Base-by-base conservation (phyloP, 345 rosid genomes). In the Murraya koenigii region DNA sequence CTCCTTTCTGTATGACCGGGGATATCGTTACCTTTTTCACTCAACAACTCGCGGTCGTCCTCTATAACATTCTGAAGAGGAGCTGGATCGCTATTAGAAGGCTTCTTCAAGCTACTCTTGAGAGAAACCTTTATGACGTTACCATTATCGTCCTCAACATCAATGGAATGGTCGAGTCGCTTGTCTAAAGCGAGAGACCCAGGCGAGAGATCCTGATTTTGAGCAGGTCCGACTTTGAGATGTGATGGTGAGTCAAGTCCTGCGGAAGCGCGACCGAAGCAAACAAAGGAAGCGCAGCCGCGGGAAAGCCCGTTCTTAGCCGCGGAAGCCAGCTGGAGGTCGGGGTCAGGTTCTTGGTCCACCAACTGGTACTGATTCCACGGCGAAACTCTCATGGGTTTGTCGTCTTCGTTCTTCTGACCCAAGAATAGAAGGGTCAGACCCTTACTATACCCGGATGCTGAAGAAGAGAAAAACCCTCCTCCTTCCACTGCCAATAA, bases 401-500 rank as follows among this genome's bases (percentile, higher is more conserved):
- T 89, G 76, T 89, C 93, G 76, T 89, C 93, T 77, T 91, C 97
- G 73, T 87, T 86, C 85, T 85, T 91, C 78, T 90, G 92, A 83
- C 97, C 93, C 85, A 94, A 84, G 77, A 96, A 84, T 75, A 96
- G 97, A 85, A 96, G 97, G 88, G 97, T 80, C 80, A 96, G 75
- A 36, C 97, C 97, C 80, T 90, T 92, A 71, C 94, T 94, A 91
- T 90, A 91, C 87, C 99, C 97, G 75, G 95, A 92, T 71, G 97
- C 96, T 68, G 99, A 94, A 84, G 98, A 87, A 88, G 97, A 94
- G 93, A 96, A 96, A 85, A 96, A 94, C 62, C 97, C 93, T 80
- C 99, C 97, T 90, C 98, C 98, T 94, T 94, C 97, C 79, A 89
- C 95, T 84, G 95, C 93, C 77, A 94, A 86, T 91, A 96, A 91